phyloP scores from a whole-genome alignment of 768 basidiomycete species.

The Favolaschia claudopus region DNA sequence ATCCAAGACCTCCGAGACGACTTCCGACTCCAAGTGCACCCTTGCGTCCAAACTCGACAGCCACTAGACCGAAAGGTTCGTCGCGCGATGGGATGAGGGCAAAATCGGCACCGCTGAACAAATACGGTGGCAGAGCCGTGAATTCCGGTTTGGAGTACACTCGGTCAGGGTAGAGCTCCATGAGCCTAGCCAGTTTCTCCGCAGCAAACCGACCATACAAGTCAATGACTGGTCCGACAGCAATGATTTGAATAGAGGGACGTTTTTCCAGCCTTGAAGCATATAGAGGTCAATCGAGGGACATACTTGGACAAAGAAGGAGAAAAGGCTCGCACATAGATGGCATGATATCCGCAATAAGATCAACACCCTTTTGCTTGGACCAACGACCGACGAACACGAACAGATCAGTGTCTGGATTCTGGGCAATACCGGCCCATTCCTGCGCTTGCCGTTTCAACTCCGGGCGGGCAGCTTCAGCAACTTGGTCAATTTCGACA shows the following conservation, averaged over 20 bases:
- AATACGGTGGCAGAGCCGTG: conserved; percentile 89
- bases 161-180: conserved; percentile 94
- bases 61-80: conserved; percentile 95
- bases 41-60: conserved; percentile 96
- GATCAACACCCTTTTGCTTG: conserved; percentile 97
- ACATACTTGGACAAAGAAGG: background rate
- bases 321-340: conserved; percentile 62
- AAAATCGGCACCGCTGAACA: conserved; percentile 96
- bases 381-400: conserved; percentile 99
- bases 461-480: conserved; percentile 91
- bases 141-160: conserved; percentile 98
- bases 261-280: conserved; percentile 82
- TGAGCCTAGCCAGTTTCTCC: conserved; percentile 89
- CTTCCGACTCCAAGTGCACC: conserved; percentile 96
- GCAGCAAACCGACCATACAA: conserved; percentile 95
- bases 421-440: conserved; percentile 94
- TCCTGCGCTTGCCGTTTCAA: conserved; percentile 92
- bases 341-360: conserved; percentile 96
- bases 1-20: conserved; percentile 91
- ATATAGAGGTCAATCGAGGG: conserved; percentile 15
- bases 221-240: conserved; percentile 95
- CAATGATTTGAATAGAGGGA: conserved; percentile 84
- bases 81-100: conserved; percentile 95
- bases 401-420: conserved; percentile 88
- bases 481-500: conserved; percentile 78